Evolutionary conservation across 2,329 filamentous ascomycete genomes (phyloP).

Genomic region (Teratosphaeria gauchensis): DNA sequence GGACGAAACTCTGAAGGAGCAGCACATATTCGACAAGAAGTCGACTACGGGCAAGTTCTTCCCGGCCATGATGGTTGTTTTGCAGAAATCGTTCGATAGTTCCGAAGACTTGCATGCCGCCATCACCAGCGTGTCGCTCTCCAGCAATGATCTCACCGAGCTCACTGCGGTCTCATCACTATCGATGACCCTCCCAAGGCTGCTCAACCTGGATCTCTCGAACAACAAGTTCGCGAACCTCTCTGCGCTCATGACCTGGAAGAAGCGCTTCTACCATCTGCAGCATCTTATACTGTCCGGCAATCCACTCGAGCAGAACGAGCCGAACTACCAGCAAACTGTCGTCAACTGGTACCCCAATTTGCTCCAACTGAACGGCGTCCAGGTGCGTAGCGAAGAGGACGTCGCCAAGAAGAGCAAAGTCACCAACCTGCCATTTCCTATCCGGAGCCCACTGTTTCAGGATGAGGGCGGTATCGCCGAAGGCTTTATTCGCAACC

Average conservation of each 20-base stretch:
- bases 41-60: conserved; percentile 79
- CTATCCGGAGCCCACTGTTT: conserved; percentile 56
- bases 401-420: conserved; percentile 51
- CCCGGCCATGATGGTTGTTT: conserved; percentile 80
- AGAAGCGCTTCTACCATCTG: conserved; percentile 65
- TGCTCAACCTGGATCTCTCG: conserved; percentile 83
- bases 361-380: conserved; percentile 65
- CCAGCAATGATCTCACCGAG: conserved; percentile 67
- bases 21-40: conserved; percentile 65
- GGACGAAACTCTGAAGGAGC: conserved; percentile 60
- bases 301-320: conserved; percentile 55
- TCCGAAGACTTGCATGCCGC: conserved; percentile 63
- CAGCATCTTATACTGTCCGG: conserved; percentile 70
- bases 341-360: conserved; percentile 75
- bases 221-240: conserved; percentile 67
- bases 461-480: conserved; percentile 64
- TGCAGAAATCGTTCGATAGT: conserved; percentile 66
- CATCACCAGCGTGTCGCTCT: conserved; percentile 72
- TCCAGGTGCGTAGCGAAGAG: conserved; percentile 62
- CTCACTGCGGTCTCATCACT: conserved; percentile 64
- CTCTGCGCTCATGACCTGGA: conserved; percentile 63
- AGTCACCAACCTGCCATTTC: conserved; percentile 50
- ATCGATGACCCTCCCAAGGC: conserved; percentile 68
- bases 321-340: conserved; percentile 51
- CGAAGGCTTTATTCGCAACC: conserved; percentile 65